Conservation (phyloP, 2,329 filamentous ascomycete genomes). For the Paracoccidioides lutzii region DNA sequence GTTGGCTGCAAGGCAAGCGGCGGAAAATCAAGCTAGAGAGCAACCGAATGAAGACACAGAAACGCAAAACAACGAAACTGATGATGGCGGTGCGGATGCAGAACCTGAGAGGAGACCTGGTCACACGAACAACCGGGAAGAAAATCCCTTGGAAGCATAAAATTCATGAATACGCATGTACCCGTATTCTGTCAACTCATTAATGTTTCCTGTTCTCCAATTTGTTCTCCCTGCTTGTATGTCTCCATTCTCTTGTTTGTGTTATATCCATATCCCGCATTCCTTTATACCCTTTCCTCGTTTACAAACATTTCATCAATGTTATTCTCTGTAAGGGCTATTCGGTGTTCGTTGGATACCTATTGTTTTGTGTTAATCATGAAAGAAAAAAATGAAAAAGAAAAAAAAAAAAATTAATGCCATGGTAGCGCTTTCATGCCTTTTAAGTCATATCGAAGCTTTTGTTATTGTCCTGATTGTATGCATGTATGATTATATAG, state of each 20-base stretch:
- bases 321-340: too few relatives aligned
- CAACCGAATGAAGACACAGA: background rate
- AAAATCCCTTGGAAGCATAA: background rate
- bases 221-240: background rate
- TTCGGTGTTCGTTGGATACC: too few relatives aligned
- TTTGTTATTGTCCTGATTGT: background rate
- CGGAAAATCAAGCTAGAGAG: slow-evolving; percentile 2
- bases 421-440: background rate
- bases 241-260: background rate
- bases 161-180: background rate
- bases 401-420: too few relatives aligned
- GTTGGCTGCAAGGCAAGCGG: slow-evolving; percentile 3
- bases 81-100: background rate
- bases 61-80: background rate
- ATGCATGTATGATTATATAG: slow-evolving; percentile 1
- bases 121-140: background rate
- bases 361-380: too few relatives aligned
- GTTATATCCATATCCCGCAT: background rate
- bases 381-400: too few relatives aligned
- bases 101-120: background rate
- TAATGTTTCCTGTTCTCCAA: too few relatives aligned
- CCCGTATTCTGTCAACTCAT: background rate
- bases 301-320: too few relatives aligned
- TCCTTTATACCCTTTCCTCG: too few relatives aligned
- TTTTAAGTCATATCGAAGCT: background rate